These are phyloP conservation scores for Trichomonas tenax DNA, from an alignment of 208 protist species.

Conservation along the genomic window DNA sequence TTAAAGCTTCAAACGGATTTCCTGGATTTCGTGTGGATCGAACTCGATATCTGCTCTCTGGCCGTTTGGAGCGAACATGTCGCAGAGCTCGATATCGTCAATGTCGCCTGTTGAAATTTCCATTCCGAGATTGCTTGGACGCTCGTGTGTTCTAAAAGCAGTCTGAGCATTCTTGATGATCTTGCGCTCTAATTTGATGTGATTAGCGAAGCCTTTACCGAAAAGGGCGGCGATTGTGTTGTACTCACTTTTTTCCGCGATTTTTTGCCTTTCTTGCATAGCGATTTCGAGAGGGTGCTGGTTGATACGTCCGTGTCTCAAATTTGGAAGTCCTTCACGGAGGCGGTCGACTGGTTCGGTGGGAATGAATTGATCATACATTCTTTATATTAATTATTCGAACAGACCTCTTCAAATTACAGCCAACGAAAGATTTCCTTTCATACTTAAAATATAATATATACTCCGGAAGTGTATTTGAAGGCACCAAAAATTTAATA, in stretches of 20 bases:
- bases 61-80: background rate
- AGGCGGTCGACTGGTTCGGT: background rate
- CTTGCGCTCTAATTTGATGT: background rate
- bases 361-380: background rate
- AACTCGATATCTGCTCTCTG: background rate
- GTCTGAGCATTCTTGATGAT: background rate
- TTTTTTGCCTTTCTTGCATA: background rate
- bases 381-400: background rate
- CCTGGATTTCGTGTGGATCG: background rate
- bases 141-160: background rate
- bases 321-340: background rate
- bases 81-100: background rate
- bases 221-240: background rate
- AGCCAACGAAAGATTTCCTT: too few species aligned
- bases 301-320: background rate
- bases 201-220: background rate
- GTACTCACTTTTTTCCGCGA: background rate
- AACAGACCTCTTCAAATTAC: too few species aligned
- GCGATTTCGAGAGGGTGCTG: background rate
- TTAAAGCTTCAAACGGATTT: background rate
- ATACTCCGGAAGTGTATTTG: too few species aligned
- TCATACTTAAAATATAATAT: too few species aligned
- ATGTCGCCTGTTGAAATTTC: background rate
- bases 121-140: background rate
- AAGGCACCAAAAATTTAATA: too few species aligned